Conservation (phyloP, 441 rosid species). For the Gossypium gossypioides region DNA sequence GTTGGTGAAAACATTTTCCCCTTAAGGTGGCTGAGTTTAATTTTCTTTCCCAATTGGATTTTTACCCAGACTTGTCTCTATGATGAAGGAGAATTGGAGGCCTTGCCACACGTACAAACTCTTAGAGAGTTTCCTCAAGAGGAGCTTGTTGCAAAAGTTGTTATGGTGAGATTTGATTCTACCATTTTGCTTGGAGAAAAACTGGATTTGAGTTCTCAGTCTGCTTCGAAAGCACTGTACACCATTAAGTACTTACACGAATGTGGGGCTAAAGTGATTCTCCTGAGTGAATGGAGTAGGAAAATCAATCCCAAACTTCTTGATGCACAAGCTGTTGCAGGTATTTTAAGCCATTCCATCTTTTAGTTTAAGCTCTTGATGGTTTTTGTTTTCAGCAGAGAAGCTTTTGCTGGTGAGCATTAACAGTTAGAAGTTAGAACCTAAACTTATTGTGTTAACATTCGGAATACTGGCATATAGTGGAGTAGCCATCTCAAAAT, state of each 20-base stretch:
- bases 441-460: background rate
- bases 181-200: slow-evolving; percentile 35
- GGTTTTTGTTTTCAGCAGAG: background rate
- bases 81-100: slow-evolving; percentile 25
- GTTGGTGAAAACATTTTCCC: background rate
- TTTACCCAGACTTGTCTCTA: slow-evolving; percentile 24
- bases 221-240: slow-evolving; percentile 30
- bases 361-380: background rate
- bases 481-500: background rate
- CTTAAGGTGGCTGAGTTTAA: slow-evolving; percentile 9
- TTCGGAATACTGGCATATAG: background rate
- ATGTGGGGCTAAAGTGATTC: slow-evolving; percentile 48
- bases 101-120: slow-evolving; percentile 48
- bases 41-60: slow-evolving; percentile 10
- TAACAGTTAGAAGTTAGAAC: background rate
- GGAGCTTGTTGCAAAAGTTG: slow-evolving; percentile 51
- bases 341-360: slow-evolving; percentile 23
- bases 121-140: slow-evolving; percentile 43
- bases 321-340: slow-evolving; percentile 35
- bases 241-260: slow-evolving; percentile 41
- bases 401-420: background rate
- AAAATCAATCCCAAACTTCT: slow-evolving; percentile 26
- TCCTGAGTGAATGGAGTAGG: slow-evolving; percentile 42
- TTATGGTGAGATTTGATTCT: slow-evolving; percentile 63
- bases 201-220: slow-evolving; percentile 23